Conservation (phyloP, 2,329 filamentous ascomycete species). For the Rhynchosporium secalis region DNA sequence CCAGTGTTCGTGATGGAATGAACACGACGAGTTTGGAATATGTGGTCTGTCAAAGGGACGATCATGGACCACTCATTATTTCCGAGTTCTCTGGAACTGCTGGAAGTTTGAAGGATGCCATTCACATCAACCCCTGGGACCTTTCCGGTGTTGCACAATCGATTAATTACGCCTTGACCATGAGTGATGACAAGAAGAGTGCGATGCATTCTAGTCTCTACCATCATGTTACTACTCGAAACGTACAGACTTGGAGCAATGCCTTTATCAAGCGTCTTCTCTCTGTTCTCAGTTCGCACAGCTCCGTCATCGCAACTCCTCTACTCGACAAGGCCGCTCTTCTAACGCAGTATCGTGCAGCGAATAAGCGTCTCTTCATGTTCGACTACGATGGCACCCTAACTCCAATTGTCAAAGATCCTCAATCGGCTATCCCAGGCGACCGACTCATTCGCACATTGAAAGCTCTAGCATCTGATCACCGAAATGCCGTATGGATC, state of each 20-base stretch:
- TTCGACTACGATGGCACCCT: constrained; percentile 98
- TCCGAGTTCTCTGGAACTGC: constrained; percentile 97
- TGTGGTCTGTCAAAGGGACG: constrained; percentile 85
- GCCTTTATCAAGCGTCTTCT: constrained; percentile 78
- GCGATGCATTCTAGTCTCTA: constrained; percentile 75
- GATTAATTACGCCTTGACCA: constrained; percentile 78
- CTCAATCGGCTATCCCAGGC: constrained; percentile 83
- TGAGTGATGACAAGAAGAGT: constrained; percentile 65
- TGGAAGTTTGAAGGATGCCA: constrained; percentile 78
- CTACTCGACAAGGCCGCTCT: constrained; percentile 74
- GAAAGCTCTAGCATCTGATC: constrained; percentile 75
- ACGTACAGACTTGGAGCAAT: constrained; percentile 82
- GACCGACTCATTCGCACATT: constrained; percentile 79
- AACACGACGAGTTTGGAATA: constrained; percentile 97
- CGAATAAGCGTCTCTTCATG: constrained; percentile 87
- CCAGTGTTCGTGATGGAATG: constrained; percentile 95
- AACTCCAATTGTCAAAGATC: constrained; percentile 92
- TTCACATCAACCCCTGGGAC: constrained; percentile 98
- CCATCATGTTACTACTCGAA: constrained; percentile 80
- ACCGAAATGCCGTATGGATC: constrained; percentile 92
- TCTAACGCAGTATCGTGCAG: constrained; percentile 70
- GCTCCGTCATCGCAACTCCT: constrained; percentile 75
- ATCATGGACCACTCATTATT: constrained; percentile 83
- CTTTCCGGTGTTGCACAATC: constrained; percentile 78
- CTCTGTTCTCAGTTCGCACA: constrained; percentile 75